Evolutionary conservation across 1,139 yeast genomes (phyloP), one percentile per base, ranked within the genome.

Genomic region (Keqinozyma sinolaborantium): DNA sequence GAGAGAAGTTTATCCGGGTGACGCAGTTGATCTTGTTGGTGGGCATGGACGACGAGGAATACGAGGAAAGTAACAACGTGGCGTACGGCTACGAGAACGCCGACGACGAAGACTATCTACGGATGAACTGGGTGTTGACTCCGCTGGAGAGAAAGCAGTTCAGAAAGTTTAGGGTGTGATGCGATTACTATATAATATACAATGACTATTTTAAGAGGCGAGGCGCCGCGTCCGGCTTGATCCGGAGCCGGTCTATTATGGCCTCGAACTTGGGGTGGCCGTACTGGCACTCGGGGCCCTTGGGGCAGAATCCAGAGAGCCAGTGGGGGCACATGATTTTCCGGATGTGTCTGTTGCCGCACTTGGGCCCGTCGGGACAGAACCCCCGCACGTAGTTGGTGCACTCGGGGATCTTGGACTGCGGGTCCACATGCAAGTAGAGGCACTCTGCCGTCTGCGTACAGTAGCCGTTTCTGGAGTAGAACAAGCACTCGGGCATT

Each of bases 401-500:
- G 52, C 99, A 92, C 38, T 83, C 85, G 0, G 97, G 95, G 14
- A 88, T 79, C 56, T 85, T 86, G 48, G 82, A 77, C 49, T 78
- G 82, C 4, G 97, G 97, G 53, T 88, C 97, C 16, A 90, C 80
- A 56, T 94, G 99, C 33, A 86, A 68, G 56, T 88, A 92, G 34
- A 88, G 77, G 53, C 99, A 94, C 52, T 94, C 99, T 2, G 96
- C 95, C 1, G 92, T 77, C 54, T 90, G 97, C 7, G 95, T 84
- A 58, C 98, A 94, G 51, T 76, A 83, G 5, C 98, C 98, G 53
- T 87, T 88, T 56, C 84, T 79, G 35, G 87, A 73, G 57, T 75
- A 90, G 55, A 86, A 86, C 24, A 88, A 74, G 59, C 98, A 94
- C 57, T 94, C 98, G 2, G 98, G 98, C 95, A 94, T 90, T 56